phyloP scores from a whole-genome alignment of 768 basidiomycete genomes.

The Dacryopinax primogenitus region DNA sequence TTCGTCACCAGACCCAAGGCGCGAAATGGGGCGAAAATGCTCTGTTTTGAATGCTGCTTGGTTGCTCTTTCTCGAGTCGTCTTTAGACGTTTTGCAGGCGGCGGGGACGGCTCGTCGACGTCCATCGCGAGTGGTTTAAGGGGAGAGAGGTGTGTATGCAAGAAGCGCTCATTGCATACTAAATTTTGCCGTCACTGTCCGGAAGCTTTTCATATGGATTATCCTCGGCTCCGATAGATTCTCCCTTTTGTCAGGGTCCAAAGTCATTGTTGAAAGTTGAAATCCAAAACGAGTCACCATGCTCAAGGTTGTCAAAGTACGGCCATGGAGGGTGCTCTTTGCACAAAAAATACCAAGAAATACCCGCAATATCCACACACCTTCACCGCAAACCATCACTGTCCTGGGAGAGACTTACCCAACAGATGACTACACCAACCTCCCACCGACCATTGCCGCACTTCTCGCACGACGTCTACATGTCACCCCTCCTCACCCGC shows the following conservation, averaged over 20 bases:
- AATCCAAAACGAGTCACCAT: background rate
- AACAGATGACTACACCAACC: constrained; percentile 70
- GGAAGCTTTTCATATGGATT: background rate
- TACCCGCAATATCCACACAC: background rate
- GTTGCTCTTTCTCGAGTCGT: background rate
- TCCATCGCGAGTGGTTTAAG: background rate
- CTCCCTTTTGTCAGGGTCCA: background rate
- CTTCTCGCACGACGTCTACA: constrained; percentile 71
- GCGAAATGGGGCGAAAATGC: constrained; percentile 82
- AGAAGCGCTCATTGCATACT: background rate
- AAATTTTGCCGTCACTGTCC: background rate
- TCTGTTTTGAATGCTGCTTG: constrained; percentile 14
- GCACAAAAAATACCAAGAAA: background rate
- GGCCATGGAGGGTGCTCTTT: background rate
- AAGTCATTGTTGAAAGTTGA: too few relatives aligned
- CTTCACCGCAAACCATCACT: constrained; percentile 12
- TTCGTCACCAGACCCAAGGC: constrained; percentile 92
- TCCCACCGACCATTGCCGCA: constrained; percentile 69
- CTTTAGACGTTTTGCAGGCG: background rate
- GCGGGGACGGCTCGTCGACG: background rate
- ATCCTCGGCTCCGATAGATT: background rate
- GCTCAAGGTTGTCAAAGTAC: background rate
- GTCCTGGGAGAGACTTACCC: constrained; percentile 37
- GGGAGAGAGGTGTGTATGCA: background rate
- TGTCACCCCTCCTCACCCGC: constrained; percentile 62